A percentile compares a stretch with the other conserved stretches of the same genome.
These are phyloP conservation scores for Fragaria nilgerrensis DNA, from an alignment of 306 rosid species.

Conservation along the genomic window DNA sequence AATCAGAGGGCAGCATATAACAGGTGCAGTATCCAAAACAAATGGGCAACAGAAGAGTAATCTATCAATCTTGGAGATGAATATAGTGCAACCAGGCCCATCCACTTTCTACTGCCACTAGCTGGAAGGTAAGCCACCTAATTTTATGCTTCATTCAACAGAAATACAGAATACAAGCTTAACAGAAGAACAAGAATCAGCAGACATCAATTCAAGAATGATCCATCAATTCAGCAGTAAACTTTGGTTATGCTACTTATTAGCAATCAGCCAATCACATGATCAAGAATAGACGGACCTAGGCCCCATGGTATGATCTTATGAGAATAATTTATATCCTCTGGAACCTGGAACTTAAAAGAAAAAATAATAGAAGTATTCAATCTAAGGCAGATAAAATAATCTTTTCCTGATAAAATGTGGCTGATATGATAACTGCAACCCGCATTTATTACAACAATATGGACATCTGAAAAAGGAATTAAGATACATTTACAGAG, in stretches of 20 bases:
- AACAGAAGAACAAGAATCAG: neutral
- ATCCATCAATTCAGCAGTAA: neutral
- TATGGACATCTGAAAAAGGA: constrained; percentile 2
- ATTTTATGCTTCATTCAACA: neutral
- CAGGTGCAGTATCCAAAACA: neutral
- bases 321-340: constrained; percentile 93
- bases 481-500: neutral
- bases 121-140: no score
- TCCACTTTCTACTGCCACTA: neutral
- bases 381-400: constrained; percentile 14
- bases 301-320: constrained; percentile 98
- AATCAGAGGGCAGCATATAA: neutral
- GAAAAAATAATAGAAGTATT: constrained; percentile 9
- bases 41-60: neutral
- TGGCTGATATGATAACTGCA: neutral
- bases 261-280: constrained; percentile 9
- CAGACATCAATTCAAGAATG: neutral
- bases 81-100: neutral
- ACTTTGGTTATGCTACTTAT: neutral
- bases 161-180: constrained; percentile 6
- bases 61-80: neutral
- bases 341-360: constrained; percentile 65
- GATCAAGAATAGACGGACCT: constrained; percentile 50
- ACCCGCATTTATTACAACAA: neutral
- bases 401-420: neutral